Conservation (phyloP, 2,329 filamentous ascomycete species). For the Colletotrichum sp. region DNA sequence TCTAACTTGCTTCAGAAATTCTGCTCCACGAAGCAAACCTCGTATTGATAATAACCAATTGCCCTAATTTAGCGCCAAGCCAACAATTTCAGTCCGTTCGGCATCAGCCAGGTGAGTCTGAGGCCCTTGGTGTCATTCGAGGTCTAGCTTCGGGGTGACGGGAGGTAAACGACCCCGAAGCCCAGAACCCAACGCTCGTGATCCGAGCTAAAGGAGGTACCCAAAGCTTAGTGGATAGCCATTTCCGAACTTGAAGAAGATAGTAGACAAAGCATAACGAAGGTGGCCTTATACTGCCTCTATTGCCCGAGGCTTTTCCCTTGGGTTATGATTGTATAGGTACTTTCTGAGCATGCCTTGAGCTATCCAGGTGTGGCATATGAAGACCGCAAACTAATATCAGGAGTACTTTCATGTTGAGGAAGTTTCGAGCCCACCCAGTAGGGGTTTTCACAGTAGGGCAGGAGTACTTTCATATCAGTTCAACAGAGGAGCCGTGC, state of each 20-base stretch:
- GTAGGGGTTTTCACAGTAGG: no score
- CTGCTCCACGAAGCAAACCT: background rate
- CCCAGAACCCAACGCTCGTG: no score
- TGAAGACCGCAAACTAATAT: no score
- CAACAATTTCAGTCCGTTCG: accelerated
- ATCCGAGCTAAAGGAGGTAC: accelerated
- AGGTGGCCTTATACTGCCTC: background rate
- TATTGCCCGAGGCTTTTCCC: no score
- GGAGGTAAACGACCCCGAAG: background rate
- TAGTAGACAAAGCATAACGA: background rate
- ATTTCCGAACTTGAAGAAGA: accelerated
- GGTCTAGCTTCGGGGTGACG: background rate
- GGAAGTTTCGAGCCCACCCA: no score
- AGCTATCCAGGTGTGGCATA: no score
- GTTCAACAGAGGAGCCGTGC: no score
- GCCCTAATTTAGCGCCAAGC: background rate
- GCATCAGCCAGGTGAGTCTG: background rate
- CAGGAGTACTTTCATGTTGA: no score
- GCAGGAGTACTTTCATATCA: no score
- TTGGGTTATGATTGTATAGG: no score
- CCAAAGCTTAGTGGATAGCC: accelerated
- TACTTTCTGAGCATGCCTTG: no score
- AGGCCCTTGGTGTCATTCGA: background rate
- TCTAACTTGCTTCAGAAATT: accelerated
- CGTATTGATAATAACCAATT: accelerated